Evolutionary conservation across 2,329 filamentous ascomycete species (phyloP).

Genomic region (Calonectria crousiana): DNA sequence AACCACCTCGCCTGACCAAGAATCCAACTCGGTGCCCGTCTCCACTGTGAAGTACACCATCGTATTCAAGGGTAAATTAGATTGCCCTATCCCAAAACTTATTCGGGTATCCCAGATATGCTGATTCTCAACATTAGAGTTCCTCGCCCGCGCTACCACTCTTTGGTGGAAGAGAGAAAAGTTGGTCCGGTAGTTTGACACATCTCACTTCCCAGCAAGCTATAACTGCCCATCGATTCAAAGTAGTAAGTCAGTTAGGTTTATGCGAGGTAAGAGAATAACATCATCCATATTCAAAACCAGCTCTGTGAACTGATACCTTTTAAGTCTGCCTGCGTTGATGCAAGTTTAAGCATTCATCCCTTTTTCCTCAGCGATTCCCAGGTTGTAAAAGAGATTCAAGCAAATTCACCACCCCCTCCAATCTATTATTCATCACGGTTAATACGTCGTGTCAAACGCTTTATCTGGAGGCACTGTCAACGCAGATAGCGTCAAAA

Average conservation of each 20-base stretch:
- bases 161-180: no score
- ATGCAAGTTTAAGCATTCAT: not conserved
- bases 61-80: not conserved
- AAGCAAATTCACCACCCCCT: not conserved
- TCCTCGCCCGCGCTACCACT: not conserved
- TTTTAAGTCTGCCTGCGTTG: no score
- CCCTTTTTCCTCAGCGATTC: not conserved
- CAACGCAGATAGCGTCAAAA: not conserved
- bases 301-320: not conserved
- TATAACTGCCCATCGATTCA: no score
- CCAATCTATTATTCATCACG: not conserved
- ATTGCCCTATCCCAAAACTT: no score
- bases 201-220: no score
- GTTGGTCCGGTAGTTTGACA: not conserved
- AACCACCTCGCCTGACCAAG: not conserved
- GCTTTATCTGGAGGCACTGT: not conserved
- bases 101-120: not conserved
- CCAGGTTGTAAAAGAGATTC: not conserved
- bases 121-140: not conserved
- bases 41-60: not conserved
- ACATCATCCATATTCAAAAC: not conserved
- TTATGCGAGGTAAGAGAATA: not conserved
- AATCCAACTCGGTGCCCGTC: not conserved
- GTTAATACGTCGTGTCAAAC: not conserved
- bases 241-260: not conserved